Base-by-base conservation (phyloP, 129 eudicot species). In the Chrysanthemum lavandulifolium region DNA sequence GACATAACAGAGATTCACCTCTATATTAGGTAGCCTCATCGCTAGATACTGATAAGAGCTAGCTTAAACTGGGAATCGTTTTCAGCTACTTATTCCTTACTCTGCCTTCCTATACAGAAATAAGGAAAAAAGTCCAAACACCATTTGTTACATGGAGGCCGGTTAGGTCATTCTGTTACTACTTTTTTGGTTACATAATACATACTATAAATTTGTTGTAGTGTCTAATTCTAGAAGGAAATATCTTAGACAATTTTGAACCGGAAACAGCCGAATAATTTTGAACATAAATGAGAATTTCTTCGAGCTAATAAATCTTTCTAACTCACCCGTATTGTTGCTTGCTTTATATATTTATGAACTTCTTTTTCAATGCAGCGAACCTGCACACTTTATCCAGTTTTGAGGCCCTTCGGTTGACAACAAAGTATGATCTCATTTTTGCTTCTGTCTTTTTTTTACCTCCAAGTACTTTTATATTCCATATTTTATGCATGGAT, bases 381-480 rank as follows among this genome's bases (percentile, higher is more conserved):
- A 85, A 87, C 73, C 61, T 85, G 67, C 73, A 84, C 16, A 88
- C 82, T 62, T 58, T 82, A 63, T 84, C 96, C 73, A 87, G 84
- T 79, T 93, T 83, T 77, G 96, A 89, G 69, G 84, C 96, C 56
- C 91, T 82, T 31, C 96, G 91, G 69, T 82, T 82, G 16, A 81
- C 92, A 81, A 73, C 88, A 70, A 93, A 89, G 98, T 92, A 82
- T 64, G 72, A 69, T 62, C 61, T 64, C 62, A 31, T 12, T 67
- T 23, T 5, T 50, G 47, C 47, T 52, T 75, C 57, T 13, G 45
- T 13, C 12, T 19, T 13, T 67, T 67, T 14, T 6, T 7, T 40
- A 40, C 10, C 47, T 40, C 47, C 47, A 40, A 40, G 47, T 40
- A 40, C 45, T 18, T 51, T 15, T 48, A 10, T 55, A 45, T 49